phyloP scores from a whole-genome alignment of 2,329 filamentous ascomycete genomes.

The Talaromyces sp. region DNA sequence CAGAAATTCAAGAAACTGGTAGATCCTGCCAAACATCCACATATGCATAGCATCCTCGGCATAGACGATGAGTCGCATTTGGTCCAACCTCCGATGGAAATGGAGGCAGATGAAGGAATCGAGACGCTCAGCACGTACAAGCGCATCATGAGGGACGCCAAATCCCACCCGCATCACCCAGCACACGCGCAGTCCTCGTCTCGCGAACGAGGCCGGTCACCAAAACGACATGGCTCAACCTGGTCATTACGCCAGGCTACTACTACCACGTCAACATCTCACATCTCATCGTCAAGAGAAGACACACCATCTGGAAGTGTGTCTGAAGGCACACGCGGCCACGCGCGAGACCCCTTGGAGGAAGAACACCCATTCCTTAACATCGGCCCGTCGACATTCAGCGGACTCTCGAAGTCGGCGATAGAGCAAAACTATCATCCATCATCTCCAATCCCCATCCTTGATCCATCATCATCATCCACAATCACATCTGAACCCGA shows the following conservation, averaged over 20 bases:
- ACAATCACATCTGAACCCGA: slow-evolving; percentile 30
- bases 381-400: slow-evolving; percentile 60
- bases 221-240: slow-evolving; percentile 3
- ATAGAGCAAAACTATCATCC: background rate
- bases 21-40: slow-evolving; percentile 48
- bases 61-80: slow-evolving; percentile 49
- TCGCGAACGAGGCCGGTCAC: slow-evolving; percentile 12
- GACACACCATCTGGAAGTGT: slow-evolving; percentile 32
- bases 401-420: slow-evolving; percentile 19
- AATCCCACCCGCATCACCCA: slow-evolving; percentile 10
- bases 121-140: slow-evolving; percentile 45
- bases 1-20: slow-evolving; percentile 78
- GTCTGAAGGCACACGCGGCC: slow-evolving; percentile 48
- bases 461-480: slow-evolving; percentile 20
- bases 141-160: slow-evolving; percentile 42
- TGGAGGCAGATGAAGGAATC: slow-evolving; percentile 37
- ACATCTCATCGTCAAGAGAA: slow-evolving; percentile 23
- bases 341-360: slow-evolving; percentile 60
- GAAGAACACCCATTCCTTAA: slow-evolving; percentile 67
- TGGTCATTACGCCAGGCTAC: background rate
- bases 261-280: slow-evolving; percentile 8
- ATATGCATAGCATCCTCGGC: slow-evolving; percentile 57
- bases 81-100: slow-evolving; percentile 53
- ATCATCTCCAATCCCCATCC: background rate
- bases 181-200: background rate